Evolutionary conservation across 106 monocot genomes (phyloP).

Genomic region (Acanthochlamys bracteata): DNA sequence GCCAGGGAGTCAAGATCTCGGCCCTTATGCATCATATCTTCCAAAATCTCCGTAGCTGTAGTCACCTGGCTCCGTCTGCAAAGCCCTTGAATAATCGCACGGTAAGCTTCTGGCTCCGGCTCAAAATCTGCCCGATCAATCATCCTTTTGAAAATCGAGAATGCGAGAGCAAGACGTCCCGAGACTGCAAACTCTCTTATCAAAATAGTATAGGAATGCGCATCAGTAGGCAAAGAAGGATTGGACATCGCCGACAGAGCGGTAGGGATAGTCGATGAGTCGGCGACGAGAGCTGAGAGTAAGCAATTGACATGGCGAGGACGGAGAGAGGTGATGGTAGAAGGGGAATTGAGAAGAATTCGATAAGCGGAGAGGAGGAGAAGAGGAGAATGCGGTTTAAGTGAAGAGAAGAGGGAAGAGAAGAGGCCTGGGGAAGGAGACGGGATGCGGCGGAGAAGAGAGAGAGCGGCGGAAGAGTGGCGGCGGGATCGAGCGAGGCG

Average conservation of each 20-base stretch:
- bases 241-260: slow-evolving; percentile 20
- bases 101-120: slow-evolving; percentile 58
- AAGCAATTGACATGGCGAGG: slow-evolving; percentile 26
- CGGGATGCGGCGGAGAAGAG: slow-evolving; percentile 34
- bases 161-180: slow-evolving; percentile 38
- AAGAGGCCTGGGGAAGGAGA: slow-evolving; percentile 34
- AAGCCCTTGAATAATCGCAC: slow-evolving; percentile 56
- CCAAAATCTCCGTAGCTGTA: slow-evolving; percentile 55
- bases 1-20: slow-evolving; percentile 39
- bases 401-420: slow-evolving; percentile 26
- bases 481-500: slow-evolving; percentile 34
- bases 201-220: slow-evolving; percentile 49
- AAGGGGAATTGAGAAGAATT: slow-evolving; percentile 5
- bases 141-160: slow-evolving; percentile 63
- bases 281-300: slow-evolving; percentile 25
- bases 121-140: slow-evolving; percentile 10
- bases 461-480: slow-evolving; percentile 27
- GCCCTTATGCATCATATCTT: slow-evolving; percentile 89
- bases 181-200: slow-evolving; percentile 38
- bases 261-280: slow-evolving; percentile 9
- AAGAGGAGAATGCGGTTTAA: slow-evolving; percentile 18
- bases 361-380: slow-evolving; percentile 13
- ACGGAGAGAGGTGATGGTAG: slow-evolving; percentile 13
- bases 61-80: slow-evolving; percentile 67
- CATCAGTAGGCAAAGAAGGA: slow-evolving; percentile 14